A percentile compares a stretch with the other conserved stretches of the same genome.
Conservation (phyloP, 164 flowering plant genomes). For the Magnolia changhungtana region DNA sequence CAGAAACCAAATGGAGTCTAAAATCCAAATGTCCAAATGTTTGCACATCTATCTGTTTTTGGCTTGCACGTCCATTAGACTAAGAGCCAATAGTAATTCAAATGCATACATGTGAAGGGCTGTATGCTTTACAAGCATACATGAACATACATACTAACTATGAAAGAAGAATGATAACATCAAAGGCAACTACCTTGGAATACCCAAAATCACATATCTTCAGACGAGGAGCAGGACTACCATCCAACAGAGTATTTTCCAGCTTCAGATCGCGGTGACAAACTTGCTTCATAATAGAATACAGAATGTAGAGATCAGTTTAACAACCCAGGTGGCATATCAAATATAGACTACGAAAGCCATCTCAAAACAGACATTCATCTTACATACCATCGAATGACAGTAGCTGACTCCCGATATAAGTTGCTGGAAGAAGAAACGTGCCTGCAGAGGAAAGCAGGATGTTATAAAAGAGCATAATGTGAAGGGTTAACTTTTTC, state of each 20-base stretch:
- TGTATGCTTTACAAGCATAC: not conserved
- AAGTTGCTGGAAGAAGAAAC: conserved; percentile 92
- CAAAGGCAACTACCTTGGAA: conserved; percentile 69
- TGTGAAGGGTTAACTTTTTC: not conserved
- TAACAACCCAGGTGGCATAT: not conserved
- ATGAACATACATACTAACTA: not conserved
- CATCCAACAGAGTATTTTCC: conserved; percentile 89
- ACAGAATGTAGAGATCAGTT: not conserved
- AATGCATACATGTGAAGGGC: not conserved
- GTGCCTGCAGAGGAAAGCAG: conserved; percentile 48
- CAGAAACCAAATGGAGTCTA: not conserved
- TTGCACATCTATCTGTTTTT: not conserved
- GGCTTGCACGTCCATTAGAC: not conserved
- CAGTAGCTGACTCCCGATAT: conserved; percentile 92
- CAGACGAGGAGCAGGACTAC: conserved; percentile 85
- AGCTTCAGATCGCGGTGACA: conserved; percentile 91
- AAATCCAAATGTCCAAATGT: not conserved
- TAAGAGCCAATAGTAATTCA: not conserved
- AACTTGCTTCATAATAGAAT: conserved; percentile 62
- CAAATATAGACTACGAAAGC: not conserved
- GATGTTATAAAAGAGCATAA: not conserved
- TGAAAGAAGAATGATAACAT: not conserved
- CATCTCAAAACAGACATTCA: not conserved
- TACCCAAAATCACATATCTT: conserved; percentile 95
- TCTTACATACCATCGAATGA: conserved; percentile 65